phyloP scores from a whole-genome alignment of 2,329 filamentous ascomycete species.

The Dryadomyces sulphureus region DNA sequence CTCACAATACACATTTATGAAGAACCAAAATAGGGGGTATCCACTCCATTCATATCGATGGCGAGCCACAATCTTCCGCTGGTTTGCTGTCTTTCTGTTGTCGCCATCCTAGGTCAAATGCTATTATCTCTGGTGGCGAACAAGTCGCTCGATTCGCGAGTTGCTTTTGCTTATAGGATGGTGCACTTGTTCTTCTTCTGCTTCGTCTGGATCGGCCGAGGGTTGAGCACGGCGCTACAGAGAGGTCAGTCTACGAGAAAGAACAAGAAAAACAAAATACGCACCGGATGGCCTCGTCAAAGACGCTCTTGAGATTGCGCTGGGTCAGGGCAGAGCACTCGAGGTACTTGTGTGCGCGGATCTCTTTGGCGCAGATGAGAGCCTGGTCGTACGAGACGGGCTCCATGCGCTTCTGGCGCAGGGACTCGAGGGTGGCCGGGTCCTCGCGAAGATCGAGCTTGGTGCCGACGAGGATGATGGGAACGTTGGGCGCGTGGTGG shows the following conservation, averaged over 20 bases:
- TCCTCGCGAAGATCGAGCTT: conserved; percentile 95
- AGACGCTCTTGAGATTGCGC: conserved; percentile 94
- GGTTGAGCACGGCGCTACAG: conserved; percentile 55
- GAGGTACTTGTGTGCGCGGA: conserved; percentile 90
- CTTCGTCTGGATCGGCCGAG: conserved; percentile 41
- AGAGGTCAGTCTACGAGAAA: conserved; percentile 9
- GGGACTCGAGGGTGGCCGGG: conserved; percentile 60
- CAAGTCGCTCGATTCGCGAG: neutral
- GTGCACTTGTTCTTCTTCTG: conserved; percentile 54
- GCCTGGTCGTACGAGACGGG: conserved; percentile 94
- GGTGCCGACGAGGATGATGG: conserved; percentile 92
- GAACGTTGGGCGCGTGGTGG: conserved; percentile 87
- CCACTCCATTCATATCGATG: conserved; percentile 10
- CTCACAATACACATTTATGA: conserved; percentile 2
- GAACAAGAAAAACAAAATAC: conserved; percentile 18
- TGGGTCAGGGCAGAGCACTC: conserved; percentile 97
- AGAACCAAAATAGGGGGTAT: conserved; percentile 11
- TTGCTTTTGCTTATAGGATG: conserved; percentile 38
- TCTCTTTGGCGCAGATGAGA: conserved; percentile 77
- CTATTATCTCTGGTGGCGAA: neutral
- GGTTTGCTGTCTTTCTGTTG: neutral
- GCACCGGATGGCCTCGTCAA: conserved; percentile 95
- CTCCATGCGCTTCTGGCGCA: conserved; percentile 88
- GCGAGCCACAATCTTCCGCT: neutral
- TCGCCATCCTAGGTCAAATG: neutral